phyloP scores from a whole-genome alignment of 2,329 filamentous ascomycete genomes.

The Cladosporium phlei region DNA sequence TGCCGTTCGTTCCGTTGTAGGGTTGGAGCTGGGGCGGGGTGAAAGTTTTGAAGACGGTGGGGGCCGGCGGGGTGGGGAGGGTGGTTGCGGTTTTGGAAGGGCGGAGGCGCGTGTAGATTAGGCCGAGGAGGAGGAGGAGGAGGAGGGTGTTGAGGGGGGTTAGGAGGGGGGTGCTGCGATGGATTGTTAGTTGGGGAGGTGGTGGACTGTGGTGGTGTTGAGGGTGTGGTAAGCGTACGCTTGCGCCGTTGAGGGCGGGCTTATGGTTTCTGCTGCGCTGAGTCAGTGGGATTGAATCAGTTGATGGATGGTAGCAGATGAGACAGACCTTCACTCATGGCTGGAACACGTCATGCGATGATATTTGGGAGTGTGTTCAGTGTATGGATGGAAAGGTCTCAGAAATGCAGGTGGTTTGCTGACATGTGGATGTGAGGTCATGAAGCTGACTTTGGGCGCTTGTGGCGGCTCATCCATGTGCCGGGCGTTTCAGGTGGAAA shows the following conservation, averaged over 20 bases:
- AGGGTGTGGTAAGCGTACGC: slow-evolving; percentile 33
- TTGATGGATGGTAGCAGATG: too few species aligned
- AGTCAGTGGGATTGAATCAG: too few species aligned
- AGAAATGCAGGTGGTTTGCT: too few species aligned
- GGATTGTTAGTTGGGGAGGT: background rate
- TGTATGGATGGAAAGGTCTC: too few species aligned
- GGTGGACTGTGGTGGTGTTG: background rate
- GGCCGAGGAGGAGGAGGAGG: slow-evolving; percentile 52
- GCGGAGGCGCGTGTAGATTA: slow-evolving; percentile 57
- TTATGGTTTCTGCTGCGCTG: slow-evolving; percentile 15
- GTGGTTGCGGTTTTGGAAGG: slow-evolving; percentile 42
- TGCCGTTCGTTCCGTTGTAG: slow-evolving; percentile 70
- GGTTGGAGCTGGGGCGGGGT: slow-evolving; percentile 77
- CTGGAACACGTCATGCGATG: too few species aligned
- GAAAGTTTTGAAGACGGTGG: slow-evolving; percentile 82
- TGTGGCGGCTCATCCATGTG: too few species aligned
- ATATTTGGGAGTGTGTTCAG: too few species aligned
- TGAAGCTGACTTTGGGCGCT: too few species aligned
- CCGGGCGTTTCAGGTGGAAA: too few species aligned
- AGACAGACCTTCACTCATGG: too few species aligned
- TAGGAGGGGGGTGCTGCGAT: slow-evolving; percentile 48
- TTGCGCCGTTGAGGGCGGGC: slow-evolving; percentile 25
- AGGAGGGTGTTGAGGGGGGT: slow-evolving; percentile 60
- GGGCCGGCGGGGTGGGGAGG: slow-evolving; percentile 56
- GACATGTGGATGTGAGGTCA: too few species aligned